phyloP scores from a whole-genome alignment of 495 filamentous ascomycete genomes.

The Trichoderma erinaceum region DNA sequence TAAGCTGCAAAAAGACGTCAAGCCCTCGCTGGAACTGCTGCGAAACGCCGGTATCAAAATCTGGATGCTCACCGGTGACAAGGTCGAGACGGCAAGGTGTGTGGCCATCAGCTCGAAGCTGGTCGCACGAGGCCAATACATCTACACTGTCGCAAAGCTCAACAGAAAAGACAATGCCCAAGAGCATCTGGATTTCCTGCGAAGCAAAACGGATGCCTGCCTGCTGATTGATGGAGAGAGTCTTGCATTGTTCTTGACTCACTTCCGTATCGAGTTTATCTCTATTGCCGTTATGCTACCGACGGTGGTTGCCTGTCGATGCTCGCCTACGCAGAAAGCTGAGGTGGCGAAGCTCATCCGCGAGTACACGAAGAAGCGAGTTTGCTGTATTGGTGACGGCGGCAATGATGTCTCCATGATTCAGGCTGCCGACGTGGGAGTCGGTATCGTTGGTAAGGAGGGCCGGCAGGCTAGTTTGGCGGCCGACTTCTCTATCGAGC shows the following conservation, averaged over 20 bases:
- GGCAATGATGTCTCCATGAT: constrained; percentile 99
- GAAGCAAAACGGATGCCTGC: constrained; percentile 78
- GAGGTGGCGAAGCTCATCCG: constrained; percentile 89
- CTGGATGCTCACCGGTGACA: constrained; percentile 99
- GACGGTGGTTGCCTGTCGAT: constrained; percentile 92
- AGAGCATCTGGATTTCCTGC: constrained; percentile 80
- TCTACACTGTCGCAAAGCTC: constrained; percentile 86
- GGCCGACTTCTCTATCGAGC: constrained; percentile 90
- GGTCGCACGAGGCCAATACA: constrained; percentile 90
- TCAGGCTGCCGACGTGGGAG: constrained; percentile 93
- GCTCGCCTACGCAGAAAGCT: constrained; percentile 95
- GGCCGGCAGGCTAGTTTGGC: constrained; percentile 90
- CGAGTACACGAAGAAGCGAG: constrained; percentile 82
- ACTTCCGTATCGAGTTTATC: constrained; percentile 81
- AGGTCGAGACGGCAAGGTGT: constrained; percentile 95
- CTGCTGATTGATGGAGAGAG: constrained; percentile 94
- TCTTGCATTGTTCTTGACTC: constrained; percentile 70
- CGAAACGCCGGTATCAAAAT: constrained; percentile 99
- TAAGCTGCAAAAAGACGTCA: constrained; percentile 90
- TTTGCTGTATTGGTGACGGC: constrained; percentile 95
- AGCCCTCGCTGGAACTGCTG: constrained; percentile 86
- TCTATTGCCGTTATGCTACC: constrained; percentile 80
- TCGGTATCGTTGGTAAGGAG: constrained; percentile 97
- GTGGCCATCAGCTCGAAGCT: constrained; percentile 92
- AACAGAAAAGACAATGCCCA: constrained; percentile 71